Evolutionary conservation across 129 eudicot species (phyloP).

Genomic region (Sambucus nigra): DNA sequence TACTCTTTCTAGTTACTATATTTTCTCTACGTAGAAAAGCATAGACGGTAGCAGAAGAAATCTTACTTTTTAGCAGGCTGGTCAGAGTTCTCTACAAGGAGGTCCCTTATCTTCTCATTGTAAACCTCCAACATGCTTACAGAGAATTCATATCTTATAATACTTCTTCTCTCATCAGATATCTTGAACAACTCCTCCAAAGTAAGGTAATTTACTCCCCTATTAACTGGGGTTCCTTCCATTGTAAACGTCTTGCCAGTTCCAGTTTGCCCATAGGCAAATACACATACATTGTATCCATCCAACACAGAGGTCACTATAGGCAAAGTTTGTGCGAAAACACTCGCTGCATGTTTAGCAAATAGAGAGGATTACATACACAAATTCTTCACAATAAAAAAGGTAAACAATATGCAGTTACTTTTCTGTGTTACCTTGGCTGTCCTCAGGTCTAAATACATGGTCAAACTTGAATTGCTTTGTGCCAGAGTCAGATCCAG

Average conservation of each 20-base stretch:
- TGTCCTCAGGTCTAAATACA: conserved; percentile 72
- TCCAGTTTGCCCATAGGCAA: conserved; percentile 98
- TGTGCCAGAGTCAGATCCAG: conserved; percentile 59
- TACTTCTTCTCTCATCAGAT: conserved; percentile 57
- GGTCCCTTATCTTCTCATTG: conserved; percentile 92
- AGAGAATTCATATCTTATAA: conserved; percentile 60
- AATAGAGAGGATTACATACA: not conserved
- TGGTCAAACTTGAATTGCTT: conserved; percentile 93
- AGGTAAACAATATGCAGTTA: no score
- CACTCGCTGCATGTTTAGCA: conserved; percentile 50
- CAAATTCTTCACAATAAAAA: not conserved
- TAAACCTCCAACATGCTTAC: conserved; percentile 99
- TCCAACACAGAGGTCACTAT: conserved; percentile 61
- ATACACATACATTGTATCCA: conserved; percentile 76
- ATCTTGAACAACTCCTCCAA: conserved; percentile 68
- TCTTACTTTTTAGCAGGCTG: conserved; percentile 70
- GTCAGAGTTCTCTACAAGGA: conserved; percentile 56
- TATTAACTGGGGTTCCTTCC: conserved; percentile 87
- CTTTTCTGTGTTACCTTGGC: conserved; percentile 52
- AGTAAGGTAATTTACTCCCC: conserved; percentile 93
- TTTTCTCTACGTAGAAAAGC: not conserved
- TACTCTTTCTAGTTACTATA: not conserved
- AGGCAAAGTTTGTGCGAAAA: conserved; percentile 70
- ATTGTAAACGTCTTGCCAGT: conserved; percentile 94
- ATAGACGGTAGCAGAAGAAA: not conserved